Evolutionary conservation across 345 rosid species (phyloP).

Genomic region (Corchorus olitorius): DNA sequence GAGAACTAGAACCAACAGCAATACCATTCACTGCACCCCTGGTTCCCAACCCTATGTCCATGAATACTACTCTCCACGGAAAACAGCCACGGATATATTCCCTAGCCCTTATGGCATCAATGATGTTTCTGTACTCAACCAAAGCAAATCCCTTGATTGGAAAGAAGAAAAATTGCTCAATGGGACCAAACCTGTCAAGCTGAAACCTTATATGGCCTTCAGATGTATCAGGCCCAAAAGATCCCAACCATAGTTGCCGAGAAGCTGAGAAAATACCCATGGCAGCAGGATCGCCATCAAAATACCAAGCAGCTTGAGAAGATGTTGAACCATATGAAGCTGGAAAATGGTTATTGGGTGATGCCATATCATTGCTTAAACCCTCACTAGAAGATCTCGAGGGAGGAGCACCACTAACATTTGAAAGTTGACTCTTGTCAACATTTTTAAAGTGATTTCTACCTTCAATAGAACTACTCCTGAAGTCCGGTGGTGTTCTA

Average conservation of each 20-base stretch:
- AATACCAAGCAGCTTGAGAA: slow-evolving; percentile 62
- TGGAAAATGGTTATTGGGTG: slow-evolving; percentile 60
- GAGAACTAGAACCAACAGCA: slow-evolving; percentile 74
- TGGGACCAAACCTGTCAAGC: slow-evolving; percentile 84
- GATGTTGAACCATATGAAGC: slow-evolving; percentile 44
- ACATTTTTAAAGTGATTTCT: slow-evolving; percentile 46
- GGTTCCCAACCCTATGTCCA: slow-evolving; percentile 87
- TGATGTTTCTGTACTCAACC: slow-evolving; percentile 82
- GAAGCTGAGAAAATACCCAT: slow-evolving; percentile 85
- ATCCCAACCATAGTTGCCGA: slow-evolving; percentile 87
- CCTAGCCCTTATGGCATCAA: slow-evolving; percentile 89
- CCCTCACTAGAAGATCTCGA: slow-evolving; percentile 37
- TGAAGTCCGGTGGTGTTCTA: slow-evolving; percentile 50
- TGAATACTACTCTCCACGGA: slow-evolving; percentile 84
- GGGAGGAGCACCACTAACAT: slow-evolving; percentile 32
- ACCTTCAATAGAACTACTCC: slow-evolving; percentile 72
- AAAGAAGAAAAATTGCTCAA: slow-evolving; percentile 75
- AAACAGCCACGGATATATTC: slow-evolving; percentile 73
- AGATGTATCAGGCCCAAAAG: slow-evolving; percentile 68
- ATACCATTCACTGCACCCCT: slow-evolving; percentile 78
- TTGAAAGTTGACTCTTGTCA: slow-evolving; percentile 37
- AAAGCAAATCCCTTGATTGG: slow-evolving; percentile 78
- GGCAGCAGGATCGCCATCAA: slow-evolving; percentile 76
- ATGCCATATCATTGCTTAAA: slow-evolving; percentile 40
- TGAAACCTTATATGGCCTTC: slow-evolving; percentile 84